These are phyloP conservation scores for Trichomonas vaginalis DNA, from an alignment of 208 protist species.

Conservation along the genomic window DNA sequence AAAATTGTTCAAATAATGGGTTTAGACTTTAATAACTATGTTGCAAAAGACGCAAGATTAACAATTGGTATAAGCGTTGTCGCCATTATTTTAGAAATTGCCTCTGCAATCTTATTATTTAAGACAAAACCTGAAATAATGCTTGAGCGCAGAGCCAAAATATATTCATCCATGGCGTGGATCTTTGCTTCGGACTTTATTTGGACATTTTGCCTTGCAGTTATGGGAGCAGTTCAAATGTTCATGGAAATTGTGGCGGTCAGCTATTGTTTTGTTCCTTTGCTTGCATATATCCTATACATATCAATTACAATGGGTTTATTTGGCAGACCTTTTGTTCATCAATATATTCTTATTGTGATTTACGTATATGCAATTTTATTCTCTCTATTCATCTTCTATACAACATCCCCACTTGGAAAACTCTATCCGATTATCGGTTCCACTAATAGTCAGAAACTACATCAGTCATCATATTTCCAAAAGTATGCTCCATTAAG, in stretches of 20 bases:
- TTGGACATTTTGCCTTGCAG: not conserved
- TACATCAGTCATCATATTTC: not conserved
- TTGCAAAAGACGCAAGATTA: not conserved
- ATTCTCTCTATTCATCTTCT: not conserved
- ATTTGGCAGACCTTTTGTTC: not conserved
- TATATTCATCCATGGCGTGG: not conserved
- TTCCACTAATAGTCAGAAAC: not conserved
- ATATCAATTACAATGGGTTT: not conserved
- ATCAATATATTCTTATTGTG: not conserved
- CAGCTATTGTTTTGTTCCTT: not conserved
- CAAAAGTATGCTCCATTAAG: not conserved
- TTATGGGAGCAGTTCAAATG: not conserved
- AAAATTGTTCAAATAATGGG: not conserved
- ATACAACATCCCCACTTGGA: not conserved
- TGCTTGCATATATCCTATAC: not conserved
- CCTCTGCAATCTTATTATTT: not conserved
- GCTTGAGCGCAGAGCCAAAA: not conserved
- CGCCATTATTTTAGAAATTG: not conserved
- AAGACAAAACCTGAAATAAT: not conserved
- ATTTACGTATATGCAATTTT: not conserved
- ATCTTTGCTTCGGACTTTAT: not conserved
- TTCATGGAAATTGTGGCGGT: not conserved
- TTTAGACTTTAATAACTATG: not conserved
- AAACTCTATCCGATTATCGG: not conserved
- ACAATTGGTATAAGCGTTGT: not conserved